Evolutionary conservation across 495 filamentous ascomycete species (phyloP), one percentile per base, ranked within the genome.

Genomic region (Podospora anserina): DNA sequence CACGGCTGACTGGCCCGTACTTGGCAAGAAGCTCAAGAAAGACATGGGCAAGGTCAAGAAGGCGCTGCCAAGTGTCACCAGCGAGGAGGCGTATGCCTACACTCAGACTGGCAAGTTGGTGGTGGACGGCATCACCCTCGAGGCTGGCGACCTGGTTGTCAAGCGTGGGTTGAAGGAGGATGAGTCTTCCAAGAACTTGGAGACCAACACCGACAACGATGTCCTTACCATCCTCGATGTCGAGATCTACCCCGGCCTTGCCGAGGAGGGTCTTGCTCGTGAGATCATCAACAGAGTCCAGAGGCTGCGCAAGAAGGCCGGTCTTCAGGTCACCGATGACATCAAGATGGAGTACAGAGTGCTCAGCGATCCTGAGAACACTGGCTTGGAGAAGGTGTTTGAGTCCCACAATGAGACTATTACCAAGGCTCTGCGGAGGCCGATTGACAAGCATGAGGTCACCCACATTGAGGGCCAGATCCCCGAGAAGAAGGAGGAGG

Each of bases 11-110:
- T 97, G 94, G 92, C 90, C 94, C 2, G 92, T 90, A 0, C 85
- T 99, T 49, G 95, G 95, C 68, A 97, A 97, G 87, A 98, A 97
- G 81, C 84, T 98, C 64, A 96, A 92, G 85, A 97, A 96, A 81
- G 95, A 94, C 72, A 91, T 89, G 63, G 88, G 88, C 70, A 92
- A 88, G 78, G 93, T 98, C 65, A 94, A 93, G 82, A 96, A 95
- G 77, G 93, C 92, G 19, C 82, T 99, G 56, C 94, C 94, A 20
- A 82, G 79, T 59, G 81, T 99, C 60, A 91, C 86, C 23, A 93
- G 89, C 67, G 86, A 92, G 16, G 84, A 97, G 69, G 92, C 96
- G 27, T 88, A 90, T 72, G 56, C 78, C 82, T 98, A 92, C 72
- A 82, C 93, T 49, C 74, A 85, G 26, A 82, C 85, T 11, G 88